A percentile compares a stretch with the other conserved stretches of the same genome.
phyloP scores from a whole-genome alignment of 352 stramenopile genomes.

The Globisporangium paddicum region DNA sequence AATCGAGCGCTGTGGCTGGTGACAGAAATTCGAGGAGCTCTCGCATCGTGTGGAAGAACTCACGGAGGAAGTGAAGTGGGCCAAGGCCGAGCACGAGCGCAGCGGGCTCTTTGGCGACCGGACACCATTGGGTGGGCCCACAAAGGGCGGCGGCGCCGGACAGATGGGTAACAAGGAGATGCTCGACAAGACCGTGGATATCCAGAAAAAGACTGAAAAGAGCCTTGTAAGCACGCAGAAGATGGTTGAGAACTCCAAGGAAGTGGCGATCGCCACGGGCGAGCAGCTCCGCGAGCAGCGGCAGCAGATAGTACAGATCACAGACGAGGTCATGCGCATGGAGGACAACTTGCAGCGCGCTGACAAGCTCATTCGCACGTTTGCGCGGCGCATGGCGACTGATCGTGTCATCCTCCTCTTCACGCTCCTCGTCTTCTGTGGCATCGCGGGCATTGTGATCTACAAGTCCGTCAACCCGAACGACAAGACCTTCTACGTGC shows the following conservation, averaged over 20 bases:
- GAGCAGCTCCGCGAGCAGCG: slow-evolving; percentile 75
- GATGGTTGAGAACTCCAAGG: slow-evolving; percentile 84
- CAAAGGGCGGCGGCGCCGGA: slow-evolving; percentile 13
- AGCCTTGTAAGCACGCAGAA: slow-evolving; percentile 81
- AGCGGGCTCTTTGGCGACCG: slow-evolving; percentile 72
- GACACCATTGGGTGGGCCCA: slow-evolving; percentile 21
- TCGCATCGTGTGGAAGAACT: slow-evolving; percentile 76
- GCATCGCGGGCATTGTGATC: slow-evolving; percentile 76
- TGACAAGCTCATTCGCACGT: slow-evolving; percentile 78
- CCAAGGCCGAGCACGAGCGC: slow-evolving; percentile 72
- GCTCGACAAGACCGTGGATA: slow-evolving; percentile 66
- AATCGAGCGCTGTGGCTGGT: not conserved
- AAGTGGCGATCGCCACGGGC: slow-evolving; percentile 73
- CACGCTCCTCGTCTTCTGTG: slow-evolving; percentile 72
- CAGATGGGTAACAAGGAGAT: slow-evolving; percentile 68
- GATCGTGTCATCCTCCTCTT: slow-evolving; percentile 80
- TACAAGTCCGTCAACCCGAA: slow-evolving; percentile 79
- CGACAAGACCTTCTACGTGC: slow-evolving; percentile 79
- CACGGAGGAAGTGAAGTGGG: slow-evolving; percentile 74
- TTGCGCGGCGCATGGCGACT: slow-evolving; percentile 77
- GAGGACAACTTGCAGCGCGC: slow-evolving; percentile 75
- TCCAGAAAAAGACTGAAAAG: slow-evolving; percentile 84
- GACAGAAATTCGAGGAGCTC: slow-evolving; percentile 83
- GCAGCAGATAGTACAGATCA: slow-evolving; percentile 85
- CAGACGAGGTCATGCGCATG: slow-evolving; percentile 84